phyloP scores from a whole-genome alignment of 2,329 filamentous ascomycete species.

The Lecanicillium sp. region DNA sequence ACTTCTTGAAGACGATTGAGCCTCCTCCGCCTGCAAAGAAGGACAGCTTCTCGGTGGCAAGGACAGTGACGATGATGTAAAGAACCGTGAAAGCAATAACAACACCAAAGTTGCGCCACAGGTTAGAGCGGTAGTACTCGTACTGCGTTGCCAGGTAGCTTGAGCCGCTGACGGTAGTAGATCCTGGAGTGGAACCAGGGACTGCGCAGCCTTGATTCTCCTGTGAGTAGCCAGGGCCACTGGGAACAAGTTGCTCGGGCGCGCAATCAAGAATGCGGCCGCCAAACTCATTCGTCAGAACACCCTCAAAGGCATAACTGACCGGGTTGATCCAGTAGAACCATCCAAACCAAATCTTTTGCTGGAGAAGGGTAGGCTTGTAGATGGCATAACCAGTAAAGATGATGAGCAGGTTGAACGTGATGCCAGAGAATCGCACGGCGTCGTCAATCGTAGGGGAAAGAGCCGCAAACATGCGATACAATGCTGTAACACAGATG shows the following conservation, averaged over 20 bases:
- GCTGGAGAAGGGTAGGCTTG: conserved; percentile 40
- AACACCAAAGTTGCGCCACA: conserved; percentile 68
- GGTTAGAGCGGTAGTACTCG: conserved; percentile 43
- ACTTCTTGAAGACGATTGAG: conserved; percentile 63
- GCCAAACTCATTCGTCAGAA: conserved; percentile 47
- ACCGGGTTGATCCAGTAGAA: conserved; percentile 56
- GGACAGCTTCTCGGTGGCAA: conserved; percentile 57
- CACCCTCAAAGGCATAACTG: conserved; percentile 55
- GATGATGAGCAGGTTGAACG: conserved; percentile 54
- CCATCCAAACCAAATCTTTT: conserved; percentile 65
- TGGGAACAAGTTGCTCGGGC: conserved; percentile 35
- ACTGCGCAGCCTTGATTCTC: conserved; percentile 46
- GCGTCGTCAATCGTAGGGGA: conserved; percentile 55
- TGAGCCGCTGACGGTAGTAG: conserved; percentile 38
- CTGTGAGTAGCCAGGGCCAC: conserved; percentile 29
- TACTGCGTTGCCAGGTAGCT: conserved; percentile 45
- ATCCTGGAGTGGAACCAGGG: conserved; percentile 42
- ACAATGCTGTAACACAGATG: conserved; percentile 47
- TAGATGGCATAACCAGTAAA: conserved; percentile 58
- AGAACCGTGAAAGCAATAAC: conserved; percentile 63
- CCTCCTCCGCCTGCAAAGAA: conserved; percentile 57
- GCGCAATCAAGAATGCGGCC: conserved; percentile 41
- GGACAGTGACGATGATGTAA: conserved; percentile 62
- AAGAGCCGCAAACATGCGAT: conserved; percentile 47
- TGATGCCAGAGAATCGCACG: conserved; percentile 45